Conservation (phyloP, 2,329 filamentous ascomycete species). For the Penicillium corylophilum region DNA sequence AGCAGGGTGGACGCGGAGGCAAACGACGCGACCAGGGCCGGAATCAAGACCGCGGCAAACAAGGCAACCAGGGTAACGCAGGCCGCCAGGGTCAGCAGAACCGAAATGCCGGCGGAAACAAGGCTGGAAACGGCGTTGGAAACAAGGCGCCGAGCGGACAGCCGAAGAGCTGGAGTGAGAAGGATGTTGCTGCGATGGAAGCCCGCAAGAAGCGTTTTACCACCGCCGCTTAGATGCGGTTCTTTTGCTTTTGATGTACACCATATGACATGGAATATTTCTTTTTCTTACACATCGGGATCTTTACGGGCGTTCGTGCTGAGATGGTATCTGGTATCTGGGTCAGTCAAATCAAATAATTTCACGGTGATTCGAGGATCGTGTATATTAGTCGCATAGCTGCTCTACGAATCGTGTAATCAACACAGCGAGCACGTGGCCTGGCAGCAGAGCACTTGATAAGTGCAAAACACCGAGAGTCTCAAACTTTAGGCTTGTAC, state of each 20-base stretch:
- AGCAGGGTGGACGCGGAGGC: conserved; percentile 40
- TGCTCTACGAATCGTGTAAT: neutral
- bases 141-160: conserved; percentile 12
- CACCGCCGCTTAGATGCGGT: conserved; percentile 26
- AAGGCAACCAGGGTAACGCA: conserved; percentile 14
- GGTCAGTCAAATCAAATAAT: conserved; percentile 14
- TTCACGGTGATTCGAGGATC: conserved; percentile 2
- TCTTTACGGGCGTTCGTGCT: conserved; percentile 26
- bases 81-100: conserved; percentile 19
- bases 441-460: neutral
- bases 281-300: conserved; percentile 14
- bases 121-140: conserved; percentile 18
- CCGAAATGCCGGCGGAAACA: conserved; percentile 16
- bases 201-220: conserved; percentile 51
- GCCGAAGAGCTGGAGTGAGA: conserved; percentile 34
- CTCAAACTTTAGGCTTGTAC: neutral
- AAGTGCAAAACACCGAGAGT: conserved; percentile 9
- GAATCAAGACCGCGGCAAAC: conserved; percentile 28
- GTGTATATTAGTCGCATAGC: neutral
- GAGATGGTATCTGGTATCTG: conserved; percentile 16
- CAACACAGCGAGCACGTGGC: neutral
- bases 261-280: neutral
- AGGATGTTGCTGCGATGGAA: conserved; percentile 46
- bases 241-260: neutral
- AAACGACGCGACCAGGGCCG: conserved; percentile 43